A percentile compares a stretch with the other conserved stretches of the same genome.
These are phyloP conservation scores for Albugo candida DNA, from an alignment of 352 stramenopile species.

Conservation along the genomic window DNA sequence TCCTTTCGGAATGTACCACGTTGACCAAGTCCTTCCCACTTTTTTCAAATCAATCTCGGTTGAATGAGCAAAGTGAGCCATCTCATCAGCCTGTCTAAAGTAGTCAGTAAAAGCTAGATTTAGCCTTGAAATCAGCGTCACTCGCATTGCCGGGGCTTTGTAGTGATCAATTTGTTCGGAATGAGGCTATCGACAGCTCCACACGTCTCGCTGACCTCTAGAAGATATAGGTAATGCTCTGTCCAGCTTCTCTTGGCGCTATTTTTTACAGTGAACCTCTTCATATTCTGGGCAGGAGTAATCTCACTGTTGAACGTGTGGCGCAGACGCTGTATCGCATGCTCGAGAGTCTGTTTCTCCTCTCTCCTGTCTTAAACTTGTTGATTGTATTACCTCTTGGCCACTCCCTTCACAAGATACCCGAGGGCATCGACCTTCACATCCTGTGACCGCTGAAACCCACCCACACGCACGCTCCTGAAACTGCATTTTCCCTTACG, in stretches of 20 bases:
- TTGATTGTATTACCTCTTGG: slow-evolving; percentile 7
- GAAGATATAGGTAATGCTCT: slow-evolving; percentile 10
- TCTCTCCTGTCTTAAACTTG: slow-evolving; percentile 5
- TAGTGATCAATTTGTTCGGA: too few relatives aligned
- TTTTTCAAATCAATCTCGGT: too few relatives aligned
- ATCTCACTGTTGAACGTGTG: slow-evolving; percentile 7
- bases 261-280: slow-evolving; percentile 6
- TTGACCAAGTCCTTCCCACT: too few relatives aligned
- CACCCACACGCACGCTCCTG: background rate
- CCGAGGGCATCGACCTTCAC: slow-evolving; percentile 3
- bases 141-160: too few relatives aligned
- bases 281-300: slow-evolving; percentile 7
- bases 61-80: too few relatives aligned
- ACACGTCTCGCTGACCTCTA: slow-evolving; percentile 3
- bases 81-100: too few relatives aligned
- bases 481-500: background rate
- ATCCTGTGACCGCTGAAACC: background rate
- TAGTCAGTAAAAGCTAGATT: too few relatives aligned
- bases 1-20: background rate
- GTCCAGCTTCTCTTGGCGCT: slow-evolving; percentile 3
- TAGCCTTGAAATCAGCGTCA: too few relatives aligned
- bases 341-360: slow-evolving; percentile 2
- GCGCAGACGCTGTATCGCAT: slow-evolving; percentile 5
- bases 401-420: slow-evolving; percentile 1
- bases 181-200: too few relatives aligned